Evolutionary conservation across 495 filamentous ascomycete species (phyloP), one percentile per base, ranked within the genome.

Genomic region (Cenococcum geophilum): DNA sequence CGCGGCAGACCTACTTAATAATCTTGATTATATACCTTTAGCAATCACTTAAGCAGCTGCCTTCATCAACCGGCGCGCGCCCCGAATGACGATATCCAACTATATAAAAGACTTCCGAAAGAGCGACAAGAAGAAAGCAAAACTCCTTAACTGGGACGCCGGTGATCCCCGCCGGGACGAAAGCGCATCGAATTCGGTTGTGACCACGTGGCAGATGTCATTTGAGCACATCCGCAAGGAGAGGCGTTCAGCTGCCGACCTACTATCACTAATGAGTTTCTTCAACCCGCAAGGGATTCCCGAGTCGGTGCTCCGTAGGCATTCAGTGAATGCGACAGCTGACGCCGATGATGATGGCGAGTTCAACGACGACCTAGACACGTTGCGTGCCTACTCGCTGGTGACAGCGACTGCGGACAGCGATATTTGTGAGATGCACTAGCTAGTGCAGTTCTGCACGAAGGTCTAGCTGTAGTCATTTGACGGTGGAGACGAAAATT

Each of bases 361-460:
- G 18, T 65, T 65, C 42, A 51, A 65, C 22, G 45, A 68, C 2
- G 68, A 68, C 43, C 36, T 65, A 36, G 12, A 25, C 14, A 66
- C 57, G 4, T 48, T 70, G 43, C 59, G 16, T 12, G 54, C 37
- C 37, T 68, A 43, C 35, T 70, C 68, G 25, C 51, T 70, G 11
- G 43, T 70, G n/a, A 63, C 57, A 9, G 57, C 65, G 20, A 63
- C 20, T 35, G 18, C 53, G 21, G 66, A 68, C 27, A 56, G 45
- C 9, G 36, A 48, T 34, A 67, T 53, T 0, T 79, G 78, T 60
- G 71, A 75, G 61, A 83, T 82, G 73, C 77, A 82, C 68, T 49
- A 62, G 37, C 72, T 83, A 0, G 78, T 82, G 25, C 76, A 82
- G 65, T 61, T 79, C 32, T 71, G 73, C 4, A 78, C 67, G n/a